These are phyloP conservation scores for Allium cepa DNA, from an alignment of 106 monocot genomes.

Conservation along the genomic window DNA sequence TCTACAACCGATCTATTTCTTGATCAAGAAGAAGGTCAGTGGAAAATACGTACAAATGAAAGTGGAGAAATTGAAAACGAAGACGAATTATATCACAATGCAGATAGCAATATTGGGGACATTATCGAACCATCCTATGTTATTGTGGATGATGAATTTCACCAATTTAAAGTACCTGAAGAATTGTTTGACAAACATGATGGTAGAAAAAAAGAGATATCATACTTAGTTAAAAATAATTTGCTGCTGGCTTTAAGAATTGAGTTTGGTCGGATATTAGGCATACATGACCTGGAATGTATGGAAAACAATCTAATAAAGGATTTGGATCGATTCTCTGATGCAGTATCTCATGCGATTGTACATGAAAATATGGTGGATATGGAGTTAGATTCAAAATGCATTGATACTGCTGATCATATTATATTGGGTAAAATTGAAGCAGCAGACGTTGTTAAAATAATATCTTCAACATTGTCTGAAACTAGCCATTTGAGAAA, in stretches of 20 bases:
- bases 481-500: constrained; percentile 45
- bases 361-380: constrained; percentile 29
- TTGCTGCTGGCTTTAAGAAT: constrained; percentile 56
- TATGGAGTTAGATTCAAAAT: constrained; percentile 23
- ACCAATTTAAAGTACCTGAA: constrained; percentile 10
- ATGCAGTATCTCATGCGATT: constrained; percentile 32
- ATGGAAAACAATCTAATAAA: constrained; percentile 30
- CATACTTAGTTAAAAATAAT: constrained; percentile 30
- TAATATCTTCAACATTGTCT: constrained; percentile 45
- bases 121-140: constrained; percentile 60
- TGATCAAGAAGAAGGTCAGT: constrained; percentile 74
- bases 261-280: constrained; percentile 68
- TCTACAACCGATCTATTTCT: constrained; percentile 78
- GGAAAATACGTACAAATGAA: constrained; percentile 52
- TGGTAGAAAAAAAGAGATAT: constrained; percentile 23
- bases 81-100: constrained; percentile 10
- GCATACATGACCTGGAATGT: constrained; percentile 25
- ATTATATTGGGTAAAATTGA: constrained; percentile 53
- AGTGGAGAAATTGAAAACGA: constrained; percentile 9
- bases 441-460: constrained; percentile 29
- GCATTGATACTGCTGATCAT: constrained; percentile 1
- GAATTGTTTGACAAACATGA: constrained; percentile 3
- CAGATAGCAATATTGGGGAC: constrained; percentile 3
- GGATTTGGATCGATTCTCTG: constrained; percentile 54
- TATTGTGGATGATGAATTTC: constrained; percentile 22